Percentiles rank a stretch among this genome's conserved stretches.
These are phyloP conservation scores for Xylaria cubensis DNA, from an alignment of 495 filamentous ascomycete species.

Conservation along the genomic window DNA sequence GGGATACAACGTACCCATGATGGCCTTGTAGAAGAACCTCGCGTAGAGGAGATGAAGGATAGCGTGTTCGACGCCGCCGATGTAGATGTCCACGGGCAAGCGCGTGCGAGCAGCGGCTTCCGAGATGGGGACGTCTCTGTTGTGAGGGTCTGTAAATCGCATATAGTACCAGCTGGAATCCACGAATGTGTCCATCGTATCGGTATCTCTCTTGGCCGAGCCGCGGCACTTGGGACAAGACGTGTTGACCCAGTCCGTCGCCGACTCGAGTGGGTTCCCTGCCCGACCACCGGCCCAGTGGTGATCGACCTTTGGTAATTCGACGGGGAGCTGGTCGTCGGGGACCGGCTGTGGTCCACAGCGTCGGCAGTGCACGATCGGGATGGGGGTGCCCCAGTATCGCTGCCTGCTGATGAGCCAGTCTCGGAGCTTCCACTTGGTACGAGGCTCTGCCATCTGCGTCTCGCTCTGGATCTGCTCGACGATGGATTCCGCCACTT, in stretches of 20 bases:
- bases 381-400: constrained; percentile 92
- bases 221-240: constrained; percentile 75
- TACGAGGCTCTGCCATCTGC: constrained; percentile 60
- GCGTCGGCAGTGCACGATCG: constrained; percentile 79
- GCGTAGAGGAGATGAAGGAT: constrained; percentile 92
- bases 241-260: constrained; percentile 75
- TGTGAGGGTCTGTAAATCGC: constrained; percentile 75
- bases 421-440: constrained; percentile 80
- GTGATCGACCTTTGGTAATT: constrained; percentile 71
- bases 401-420: constrained; percentile 89
- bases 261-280: constrained; percentile 78
- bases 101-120: constrained; percentile 57
- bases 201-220: constrained; percentile 80
- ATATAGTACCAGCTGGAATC: constrained; percentile 94
- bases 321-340: constrained; percentile 74
- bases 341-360: constrained; percentile 86
- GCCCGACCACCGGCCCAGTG: constrained; percentile 72
- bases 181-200: constrained; percentile 96
- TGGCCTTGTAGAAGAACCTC: constrained; percentile 88
- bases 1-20: constrained; percentile 58
- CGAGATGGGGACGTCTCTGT: constrained; percentile 66
- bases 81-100: constrained; percentile 82
- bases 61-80: constrained; percentile 89
- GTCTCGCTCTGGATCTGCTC: constrained; percentile 58
- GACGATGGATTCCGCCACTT: constrained; percentile 68